A percentile compares a stretch with the other conserved stretches of the same genome.
phyloP scores from a whole-genome alignment of 2,329 filamentous ascomycete genomes.

The Falciphora oryzae region DNA sequence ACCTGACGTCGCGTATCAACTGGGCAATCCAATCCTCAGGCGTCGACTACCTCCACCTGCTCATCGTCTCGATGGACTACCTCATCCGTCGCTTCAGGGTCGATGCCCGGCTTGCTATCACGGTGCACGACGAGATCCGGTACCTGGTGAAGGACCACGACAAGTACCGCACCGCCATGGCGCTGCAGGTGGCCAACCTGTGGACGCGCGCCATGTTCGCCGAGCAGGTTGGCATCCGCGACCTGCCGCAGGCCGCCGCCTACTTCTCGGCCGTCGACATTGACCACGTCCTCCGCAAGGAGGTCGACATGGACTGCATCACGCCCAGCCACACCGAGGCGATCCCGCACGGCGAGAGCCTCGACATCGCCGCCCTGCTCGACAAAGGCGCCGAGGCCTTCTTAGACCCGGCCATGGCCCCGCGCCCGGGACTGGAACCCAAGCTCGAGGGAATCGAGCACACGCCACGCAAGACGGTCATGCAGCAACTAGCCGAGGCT shows the following conservation, averaged over 20 bases:
- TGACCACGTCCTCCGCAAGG: conserved; percentile 91
- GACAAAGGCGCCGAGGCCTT: conserved; percentile 62
- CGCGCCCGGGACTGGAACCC: conserved; percentile 44
- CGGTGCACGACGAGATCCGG: conserved; percentile 95
- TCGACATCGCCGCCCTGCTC: conserved; percentile 78
- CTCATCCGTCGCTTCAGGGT: conserved; percentile 80
- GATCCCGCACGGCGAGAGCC: conserved; percentile 78
- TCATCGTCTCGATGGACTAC: conserved; percentile 94
- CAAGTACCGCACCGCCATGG: conserved; percentile 85
- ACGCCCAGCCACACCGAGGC: conserved; percentile 77
- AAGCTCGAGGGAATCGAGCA: conserved; percentile 60
- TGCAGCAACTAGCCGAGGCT: conserved; percentile 60
- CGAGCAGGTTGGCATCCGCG: conserved; percentile 92
- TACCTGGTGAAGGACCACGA: conserved; percentile 84
- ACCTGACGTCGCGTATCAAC: conserved; percentile 94
- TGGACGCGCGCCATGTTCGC: conserved; percentile 98
- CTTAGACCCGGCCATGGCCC: conserved; percentile 60
- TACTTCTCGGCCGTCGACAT: conserved; percentile 96
- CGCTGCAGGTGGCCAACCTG: conserved; percentile 85
- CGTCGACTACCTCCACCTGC: conserved; percentile 91
- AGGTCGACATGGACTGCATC: conserved; percentile 96
- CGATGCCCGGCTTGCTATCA: conserved; percentile 79
- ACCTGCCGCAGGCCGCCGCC: conserved; percentile 88
- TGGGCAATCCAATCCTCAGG: conserved; percentile 98
- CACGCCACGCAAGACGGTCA: conserved; percentile 67